Percentiles rank a stretch among this genome's conserved stretches.
Evolutionary conservation across 345 rosid species (phyloP).

Genomic region (Camelina laxa): DNA sequence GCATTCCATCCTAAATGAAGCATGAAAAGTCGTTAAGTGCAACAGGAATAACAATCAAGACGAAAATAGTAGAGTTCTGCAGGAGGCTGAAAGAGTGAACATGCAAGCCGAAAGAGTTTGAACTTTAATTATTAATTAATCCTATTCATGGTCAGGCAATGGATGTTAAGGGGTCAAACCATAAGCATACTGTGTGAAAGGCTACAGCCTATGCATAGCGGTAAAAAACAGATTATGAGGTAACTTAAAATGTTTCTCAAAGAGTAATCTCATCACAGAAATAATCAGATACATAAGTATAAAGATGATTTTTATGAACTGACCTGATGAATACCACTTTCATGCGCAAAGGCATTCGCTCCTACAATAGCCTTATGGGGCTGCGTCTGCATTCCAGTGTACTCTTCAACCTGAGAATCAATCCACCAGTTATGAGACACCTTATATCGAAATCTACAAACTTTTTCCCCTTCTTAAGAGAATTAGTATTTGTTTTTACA

Average conservation of each 20-base stretch:
- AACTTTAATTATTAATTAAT: neutral
- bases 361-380: conserved; percentile 99
- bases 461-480: conserved; percentile 5
- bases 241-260: conserved; percentile 4
- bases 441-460: conserved; percentile 4
- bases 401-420: conserved; percentile 81
- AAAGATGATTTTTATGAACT: conserved; percentile 6
- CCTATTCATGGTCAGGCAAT: neutral
- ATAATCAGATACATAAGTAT: neutral
- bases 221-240: neutral
- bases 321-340: conserved; percentile 97
- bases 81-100: conserved; percentile 25
- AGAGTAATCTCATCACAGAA: neutral
- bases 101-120: conserved; percentile 11
- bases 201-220: conserved; percentile 9
- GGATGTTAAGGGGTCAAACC: conserved; percentile 2
- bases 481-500: neutral
- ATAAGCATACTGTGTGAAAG: conserved; percentile 13
- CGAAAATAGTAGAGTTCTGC: conserved; percentile 2
- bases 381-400: conserved; percentile 81
- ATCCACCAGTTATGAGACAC: neutral
- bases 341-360: conserved; percentile 97
- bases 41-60: conserved; percentile 1
- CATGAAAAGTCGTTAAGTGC: conserved; percentile 7
- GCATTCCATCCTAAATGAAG: conserved; percentile 85